Base-by-base conservation (phyloP, 1,139 yeast species). In the Spathaspora sp. region DNA sequence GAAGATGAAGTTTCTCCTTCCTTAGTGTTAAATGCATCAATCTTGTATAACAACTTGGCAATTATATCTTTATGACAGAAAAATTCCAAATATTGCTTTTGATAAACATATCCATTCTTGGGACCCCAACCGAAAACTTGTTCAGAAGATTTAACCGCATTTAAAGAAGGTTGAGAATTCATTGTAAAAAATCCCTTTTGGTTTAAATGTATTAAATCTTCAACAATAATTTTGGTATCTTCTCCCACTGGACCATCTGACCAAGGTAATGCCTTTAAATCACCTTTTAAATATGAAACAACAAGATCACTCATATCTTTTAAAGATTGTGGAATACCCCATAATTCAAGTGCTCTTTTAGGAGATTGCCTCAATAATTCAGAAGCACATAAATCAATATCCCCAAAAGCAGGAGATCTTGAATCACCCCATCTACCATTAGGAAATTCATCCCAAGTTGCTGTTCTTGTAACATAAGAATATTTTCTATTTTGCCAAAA, bases 401-500 rank as follows among this genome's bases (percentile, higher is more conserved):
- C 96, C 61, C 96, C 96, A 65, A 86, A 89, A 5, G 96, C 96
- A 8, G 97, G 97, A 38, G 96, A 89, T 48, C 95, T 77, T 8
- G 96, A 86, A 62, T 89, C 96, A 61, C 97, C 97, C 88, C 95
- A 89, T 68, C 97, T 78, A 54, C 97, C 97, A 67, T 89, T 89
- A 43, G 97, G 97, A 63, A 89, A 89, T 64, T 89, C 97, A 68
- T 89, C 95, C 96, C 96, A 89, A 48, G 88, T 87, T 33, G 95
- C 84, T 16, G 98, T 93, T 65, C 99, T 80, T 39, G 90, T 80
- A 52, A 90, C 83, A 64, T 91, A 93, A 17, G 96, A 85, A 65
- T 87, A 88, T 62, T 91, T 91, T 71, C 97, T 82, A 66, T 90
- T 87, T 64, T 89, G 89, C 99, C 98, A 93, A 65, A 91, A 91